phyloP scores from a whole-genome alignment of 179 eudicot species.

The Camellia oleifera region DNA sequence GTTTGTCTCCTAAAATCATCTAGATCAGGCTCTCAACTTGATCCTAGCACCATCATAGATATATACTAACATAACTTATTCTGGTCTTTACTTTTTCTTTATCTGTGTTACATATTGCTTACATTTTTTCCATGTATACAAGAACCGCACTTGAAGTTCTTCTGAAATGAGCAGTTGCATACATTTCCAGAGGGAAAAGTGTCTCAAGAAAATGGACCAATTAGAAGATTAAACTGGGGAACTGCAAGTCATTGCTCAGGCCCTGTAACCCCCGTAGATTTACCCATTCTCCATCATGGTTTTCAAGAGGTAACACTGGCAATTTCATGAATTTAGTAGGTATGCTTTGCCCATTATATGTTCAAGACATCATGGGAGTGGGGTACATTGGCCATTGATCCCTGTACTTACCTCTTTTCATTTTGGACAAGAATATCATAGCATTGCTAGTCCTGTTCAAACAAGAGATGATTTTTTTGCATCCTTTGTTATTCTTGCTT shows the following conservation, averaged over 20 bases:
- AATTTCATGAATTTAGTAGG: background rate
- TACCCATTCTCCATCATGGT: constrained; percentile 86
- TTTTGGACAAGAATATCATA: background rate
- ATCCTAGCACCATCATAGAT: background rate
- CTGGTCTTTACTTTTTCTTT: constrained; percentile 2
- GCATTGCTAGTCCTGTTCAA: background rate
- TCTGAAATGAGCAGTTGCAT: constrained; percentile 58
- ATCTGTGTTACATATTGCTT: background rate
- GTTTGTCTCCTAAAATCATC: too few relatives aligned
- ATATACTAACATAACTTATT: background rate
- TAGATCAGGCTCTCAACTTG: background rate
- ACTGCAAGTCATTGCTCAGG: constrained; percentile 91
- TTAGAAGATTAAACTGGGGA: constrained; percentile 92
- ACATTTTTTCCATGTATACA: background rate
- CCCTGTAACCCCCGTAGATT: constrained; percentile 78
- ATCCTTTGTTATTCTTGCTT: background rate
- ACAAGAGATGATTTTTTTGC: background rate
- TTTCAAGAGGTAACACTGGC: constrained; percentile 60
- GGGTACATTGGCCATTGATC: background rate
- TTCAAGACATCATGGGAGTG: background rate
- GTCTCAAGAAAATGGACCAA: constrained; percentile 68
- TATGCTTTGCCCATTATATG: background rate
- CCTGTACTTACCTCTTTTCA: background rate
- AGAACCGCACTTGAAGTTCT: background rate
- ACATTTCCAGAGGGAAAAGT: constrained; percentile 96